Evolutionary conservation across 768 basidiomycete genomes (phyloP).

Genomic region (Psilocybe sp.): DNA sequence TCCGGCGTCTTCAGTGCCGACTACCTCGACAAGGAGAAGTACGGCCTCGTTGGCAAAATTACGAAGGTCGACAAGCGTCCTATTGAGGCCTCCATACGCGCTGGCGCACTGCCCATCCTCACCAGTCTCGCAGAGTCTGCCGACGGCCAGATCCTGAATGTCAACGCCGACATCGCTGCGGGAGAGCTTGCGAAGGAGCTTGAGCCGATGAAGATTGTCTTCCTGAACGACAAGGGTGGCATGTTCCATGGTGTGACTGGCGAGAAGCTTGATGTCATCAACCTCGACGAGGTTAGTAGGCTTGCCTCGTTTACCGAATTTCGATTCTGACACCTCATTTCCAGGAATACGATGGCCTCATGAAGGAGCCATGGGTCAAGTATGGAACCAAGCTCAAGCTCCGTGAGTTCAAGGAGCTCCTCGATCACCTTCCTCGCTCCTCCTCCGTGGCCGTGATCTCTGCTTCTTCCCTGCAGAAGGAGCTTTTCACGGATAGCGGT

Average conservation of each 20-base stretch:
- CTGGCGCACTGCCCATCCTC: constrained; percentile 93
- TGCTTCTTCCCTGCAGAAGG: constrained; percentile 88
- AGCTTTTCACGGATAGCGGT: constrained; percentile 97
- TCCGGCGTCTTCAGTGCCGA: constrained; percentile 98
- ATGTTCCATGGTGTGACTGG: constrained; percentile 97
- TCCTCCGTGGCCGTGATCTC: constrained; percentile 99
- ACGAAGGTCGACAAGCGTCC: constrained; percentile 94
- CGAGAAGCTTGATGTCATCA: constrained; percentile 94
- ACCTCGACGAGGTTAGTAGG: constrained; percentile 82
- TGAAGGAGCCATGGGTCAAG: constrained; percentile 99
- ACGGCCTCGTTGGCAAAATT: constrained; percentile 94
- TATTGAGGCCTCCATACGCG: constrained; percentile 93
- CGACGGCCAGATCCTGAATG: constrained; percentile 98
- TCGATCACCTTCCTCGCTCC: constrained; percentile 96
- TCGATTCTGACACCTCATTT: constrained; percentile 2
- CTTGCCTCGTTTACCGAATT: background rate
- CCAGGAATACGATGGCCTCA: constrained; percentile 91
- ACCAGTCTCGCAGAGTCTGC: constrained; percentile 92
- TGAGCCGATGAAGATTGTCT: constrained; percentile 98
- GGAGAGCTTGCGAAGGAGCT: constrained; percentile 97
- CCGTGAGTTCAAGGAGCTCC: constrained; percentile 97
- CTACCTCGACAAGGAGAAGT: constrained; percentile 92
- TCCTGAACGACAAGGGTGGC: constrained; percentile 97
- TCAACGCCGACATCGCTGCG: constrained; percentile 98
- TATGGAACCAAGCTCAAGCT: constrained; percentile 99